Evolutionary conservation across 352 stramenopile species (phyloP).

Genomic region (Pythium chondricola): DNA sequence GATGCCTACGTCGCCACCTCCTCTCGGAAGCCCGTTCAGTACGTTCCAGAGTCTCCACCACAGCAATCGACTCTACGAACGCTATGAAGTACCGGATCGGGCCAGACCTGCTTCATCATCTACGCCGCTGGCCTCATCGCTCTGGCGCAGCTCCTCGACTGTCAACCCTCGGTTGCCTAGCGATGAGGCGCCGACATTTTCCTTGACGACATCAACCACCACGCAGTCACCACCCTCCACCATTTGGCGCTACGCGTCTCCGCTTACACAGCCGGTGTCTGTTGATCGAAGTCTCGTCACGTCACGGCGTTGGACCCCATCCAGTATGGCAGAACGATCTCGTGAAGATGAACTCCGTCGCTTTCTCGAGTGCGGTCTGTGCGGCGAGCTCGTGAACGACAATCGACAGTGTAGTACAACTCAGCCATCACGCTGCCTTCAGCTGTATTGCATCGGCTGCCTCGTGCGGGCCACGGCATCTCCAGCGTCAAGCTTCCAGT

Average conservation of each 20-base stretch:
- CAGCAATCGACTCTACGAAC: constrained; percentile 17
- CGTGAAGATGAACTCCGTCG: constrained; percentile 48
- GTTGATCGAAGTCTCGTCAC: neutral
- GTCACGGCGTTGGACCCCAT: constrained; percentile 25
- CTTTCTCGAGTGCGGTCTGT: constrained; percentile 63
- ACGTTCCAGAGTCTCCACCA: constrained; percentile 20
- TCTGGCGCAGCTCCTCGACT: too few species aligned
- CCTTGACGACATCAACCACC: neutral
- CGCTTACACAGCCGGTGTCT: neutral
- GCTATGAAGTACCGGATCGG: constrained; percentile 5
- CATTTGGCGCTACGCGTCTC: constrained; percentile 16
- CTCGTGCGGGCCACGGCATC: constrained; percentile 19
- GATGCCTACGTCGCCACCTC: neutral
- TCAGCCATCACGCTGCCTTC: constrained; percentile 25
- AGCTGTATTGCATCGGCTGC: constrained; percentile 69
- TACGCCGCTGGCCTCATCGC: constrained; percentile 4
- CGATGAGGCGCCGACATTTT: constrained; percentile 4
- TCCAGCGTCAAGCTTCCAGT: constrained; percentile 28
- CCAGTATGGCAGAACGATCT: too few species aligned
- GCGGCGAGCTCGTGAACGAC: constrained; percentile 65
- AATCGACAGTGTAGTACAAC: constrained; percentile 48
- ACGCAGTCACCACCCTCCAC: neutral
- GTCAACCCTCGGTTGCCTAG: too few species aligned
- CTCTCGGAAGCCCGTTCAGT: constrained; percentile 20
- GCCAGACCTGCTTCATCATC: constrained; percentile 1